Base-by-base conservation (phyloP, 257 asterid species). In the Solanum ossicruentum region DNA sequence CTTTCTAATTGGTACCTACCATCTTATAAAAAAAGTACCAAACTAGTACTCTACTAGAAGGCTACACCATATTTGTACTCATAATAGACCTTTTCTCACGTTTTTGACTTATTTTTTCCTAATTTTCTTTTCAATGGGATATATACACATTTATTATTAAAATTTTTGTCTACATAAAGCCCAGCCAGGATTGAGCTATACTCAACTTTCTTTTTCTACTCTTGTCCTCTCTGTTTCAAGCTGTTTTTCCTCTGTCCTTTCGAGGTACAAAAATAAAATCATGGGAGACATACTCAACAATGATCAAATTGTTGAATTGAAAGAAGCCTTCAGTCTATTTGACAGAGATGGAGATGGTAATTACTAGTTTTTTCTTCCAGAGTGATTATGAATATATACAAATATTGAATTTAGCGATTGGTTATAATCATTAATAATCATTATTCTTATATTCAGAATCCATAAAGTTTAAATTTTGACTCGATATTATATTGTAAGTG, bases 311-410 rank as follows among this genome's bases (percentile, higher is more conserved):
- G 86, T 81, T 71, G 93, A 90, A 87, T 88, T 90, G 71, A 85
- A 89, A 57, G 93, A 91, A 84, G 92, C 93, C 66, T 91, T 91
- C 72, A 88, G 89, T 83, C 91, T 91, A 41, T 91, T 91, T 83
- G 93, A 91, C 85, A 91, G 88, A 75, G 89, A 91, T 84, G 93
- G 93, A 84, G 93, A 91, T 85, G 93, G 93, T 89, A 52, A 56
- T 63, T 49, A 13, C 41, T 36, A 13, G 5, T 1, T 20, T 41
- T 45, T 75, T 13, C 10, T 32, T 36, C 41, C 41, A 36, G 6
- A 4, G 36, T 36, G 6, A 36, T 36, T 36, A 36, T 36, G 41
- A 20, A 7, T 54, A 52, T 54, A 54, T 15, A 1, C 17, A 17
- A 8, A 57, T 57, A 18, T 57, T 57, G 20, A 23, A 57, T 57